Evolutionary conservation across 2,329 filamentous ascomycete genomes (phyloP).

Genomic region (Colletotrichum musicola): DNA sequence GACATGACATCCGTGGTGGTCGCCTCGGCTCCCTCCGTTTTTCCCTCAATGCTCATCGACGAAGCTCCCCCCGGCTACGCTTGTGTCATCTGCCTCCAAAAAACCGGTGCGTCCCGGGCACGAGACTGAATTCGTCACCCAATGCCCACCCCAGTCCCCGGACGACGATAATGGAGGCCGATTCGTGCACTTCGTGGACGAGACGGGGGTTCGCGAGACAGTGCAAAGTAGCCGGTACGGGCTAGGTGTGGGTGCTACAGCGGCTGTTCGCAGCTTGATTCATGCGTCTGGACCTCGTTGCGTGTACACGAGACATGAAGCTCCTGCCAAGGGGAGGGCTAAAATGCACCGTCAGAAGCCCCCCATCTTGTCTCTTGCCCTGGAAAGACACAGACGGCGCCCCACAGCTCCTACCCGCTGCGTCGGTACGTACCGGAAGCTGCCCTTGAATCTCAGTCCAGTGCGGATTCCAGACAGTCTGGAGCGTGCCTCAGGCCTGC

Average conservation of each 20-base stretch:
- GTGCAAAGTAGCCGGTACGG: slow-evolving; percentile 13
- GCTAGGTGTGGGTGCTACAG: not conserved
- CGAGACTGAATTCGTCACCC: slow-evolving; percentile 32
- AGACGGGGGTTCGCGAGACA: slow-evolving; percentile 1
- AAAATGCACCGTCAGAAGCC: slow-evolving; percentile 4
- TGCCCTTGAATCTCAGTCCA: too few relatives aligned
- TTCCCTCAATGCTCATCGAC: not conserved
- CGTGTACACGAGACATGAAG: not conserved
- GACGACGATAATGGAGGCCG: not conserved
- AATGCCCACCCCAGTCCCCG: slow-evolving; percentile 5
- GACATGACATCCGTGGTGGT: not conserved
- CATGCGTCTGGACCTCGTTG: slow-evolving; percentile 9
- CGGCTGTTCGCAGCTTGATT: slow-evolving; percentile 4
- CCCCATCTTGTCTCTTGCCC: slow-evolving; percentile 2
- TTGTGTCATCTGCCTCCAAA: slow-evolving; percentile 10
- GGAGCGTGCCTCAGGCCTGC: slow-evolving; percentile 16
- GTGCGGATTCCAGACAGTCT: not conserved
- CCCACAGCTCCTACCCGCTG: not conserved
- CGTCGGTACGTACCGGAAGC: slow-evolving; percentile 15
- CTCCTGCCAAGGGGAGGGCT: not conserved
- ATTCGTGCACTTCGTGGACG: slow-evolving; percentile 11
- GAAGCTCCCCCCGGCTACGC: slow-evolving; percentile 17
- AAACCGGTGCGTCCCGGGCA: slow-evolving; percentile 18
- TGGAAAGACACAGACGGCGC: not conserved
- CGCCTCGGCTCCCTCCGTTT: not conserved